A percentile compares a stretch with the other conserved stretches of the same genome.
These are phyloP conservation scores for Rugonectria rugulosa DNA, from an alignment of 2,329 filamentous ascomycete genomes.

Conservation along the genomic window DNA sequence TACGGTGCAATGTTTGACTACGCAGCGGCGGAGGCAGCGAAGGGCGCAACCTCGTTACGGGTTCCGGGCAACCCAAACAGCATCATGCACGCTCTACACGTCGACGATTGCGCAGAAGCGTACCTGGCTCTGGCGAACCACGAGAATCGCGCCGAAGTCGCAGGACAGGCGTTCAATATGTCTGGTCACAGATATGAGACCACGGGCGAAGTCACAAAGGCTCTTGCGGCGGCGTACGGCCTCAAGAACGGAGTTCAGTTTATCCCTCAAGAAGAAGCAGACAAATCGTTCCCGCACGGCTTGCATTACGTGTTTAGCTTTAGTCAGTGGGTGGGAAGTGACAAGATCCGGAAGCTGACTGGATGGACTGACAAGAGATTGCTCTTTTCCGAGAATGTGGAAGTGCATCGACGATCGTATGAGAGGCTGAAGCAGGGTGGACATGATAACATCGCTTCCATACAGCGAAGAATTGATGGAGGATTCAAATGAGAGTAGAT, in stretches of 20 bases:
- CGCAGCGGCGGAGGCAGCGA: constrained; percentile 35
- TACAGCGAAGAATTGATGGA: constrained; percentile 21
- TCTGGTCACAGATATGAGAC: constrained; percentile 55
- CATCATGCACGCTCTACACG: constrained; percentile 55
- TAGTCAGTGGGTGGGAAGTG: constrained; percentile 53
- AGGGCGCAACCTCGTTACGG: constrained; percentile 33
- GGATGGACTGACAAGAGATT: constrained; percentile 49
- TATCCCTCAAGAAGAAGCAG: constrained; percentile 26
- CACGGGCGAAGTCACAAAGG: constrained; percentile 45
- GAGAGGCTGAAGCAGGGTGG: constrained; percentile 37
- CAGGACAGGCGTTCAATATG: constrained; percentile 54
- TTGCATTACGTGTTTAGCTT: constrained; percentile 44
- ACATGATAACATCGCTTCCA: constrained; percentile 22
- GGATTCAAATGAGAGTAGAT: neutral
- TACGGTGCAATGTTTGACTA: constrained; percentile 51
- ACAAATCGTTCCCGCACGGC: constrained; percentile 24
- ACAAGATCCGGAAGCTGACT: constrained; percentile 49
- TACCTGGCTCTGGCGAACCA: constrained; percentile 55
- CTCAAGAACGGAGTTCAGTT: constrained; percentile 43
- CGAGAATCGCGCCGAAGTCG: constrained; percentile 40
- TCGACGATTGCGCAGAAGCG: constrained; percentile 58
- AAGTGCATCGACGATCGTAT: constrained; percentile 48
- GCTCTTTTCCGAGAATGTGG: constrained; percentile 47
- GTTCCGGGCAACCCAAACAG: constrained; percentile 45
- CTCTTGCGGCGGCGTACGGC: constrained; percentile 50